Percentiles rank a stretch among this genome's conserved stretches.
Evolutionary conservation across 805 yeast species (phyloP).

Genomic region (Wickerhamiella sorbophila): DNA sequence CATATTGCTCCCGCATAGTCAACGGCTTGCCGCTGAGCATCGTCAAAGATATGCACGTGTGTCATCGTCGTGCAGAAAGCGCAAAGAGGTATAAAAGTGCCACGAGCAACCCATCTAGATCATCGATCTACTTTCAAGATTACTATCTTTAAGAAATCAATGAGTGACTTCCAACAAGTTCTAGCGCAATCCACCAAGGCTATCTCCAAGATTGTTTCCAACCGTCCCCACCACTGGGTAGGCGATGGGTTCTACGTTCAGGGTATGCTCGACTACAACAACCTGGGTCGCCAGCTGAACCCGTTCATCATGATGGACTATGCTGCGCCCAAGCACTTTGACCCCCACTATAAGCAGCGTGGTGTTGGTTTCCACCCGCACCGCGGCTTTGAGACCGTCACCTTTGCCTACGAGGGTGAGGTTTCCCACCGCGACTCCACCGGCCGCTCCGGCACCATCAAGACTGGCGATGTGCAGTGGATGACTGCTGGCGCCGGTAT

Average conservation of each 20-base stretch:
- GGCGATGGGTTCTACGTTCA: constrained; percentile 10
- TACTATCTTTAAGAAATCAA: neutral
- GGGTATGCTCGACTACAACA: constrained; percentile 8
- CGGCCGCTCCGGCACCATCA: constrained; percentile 57
- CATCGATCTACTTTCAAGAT: neutral
- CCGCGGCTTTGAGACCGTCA: constrained; percentile 65
- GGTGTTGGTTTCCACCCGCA: constrained; percentile 42
- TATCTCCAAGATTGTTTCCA: constrained; percentile 1
- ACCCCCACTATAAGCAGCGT: constrained; percentile 7
- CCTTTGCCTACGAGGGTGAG: constrained; percentile 47
- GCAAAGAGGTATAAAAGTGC: no score
- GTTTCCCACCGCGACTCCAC: constrained; percentile 77
- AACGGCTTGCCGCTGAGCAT: no score
- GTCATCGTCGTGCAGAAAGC: no score
- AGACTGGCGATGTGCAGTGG: constrained; percentile 74
- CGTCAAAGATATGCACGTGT: no score
- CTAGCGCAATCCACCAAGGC: neutral
- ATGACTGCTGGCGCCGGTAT: constrained; percentile 88
- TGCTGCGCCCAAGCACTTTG: constrained; percentile 8
- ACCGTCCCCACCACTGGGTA: constrained; percentile 23
- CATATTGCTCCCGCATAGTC: no score
- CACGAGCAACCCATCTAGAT: no score
- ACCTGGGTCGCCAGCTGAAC: constrained; percentile 5
- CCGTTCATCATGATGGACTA: constrained; percentile 12
- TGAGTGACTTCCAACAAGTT: neutral